Evolutionary conservation across 2,329 filamentous ascomycete genomes (phyloP).

Genomic region (Fusarium coicis): DNA sequence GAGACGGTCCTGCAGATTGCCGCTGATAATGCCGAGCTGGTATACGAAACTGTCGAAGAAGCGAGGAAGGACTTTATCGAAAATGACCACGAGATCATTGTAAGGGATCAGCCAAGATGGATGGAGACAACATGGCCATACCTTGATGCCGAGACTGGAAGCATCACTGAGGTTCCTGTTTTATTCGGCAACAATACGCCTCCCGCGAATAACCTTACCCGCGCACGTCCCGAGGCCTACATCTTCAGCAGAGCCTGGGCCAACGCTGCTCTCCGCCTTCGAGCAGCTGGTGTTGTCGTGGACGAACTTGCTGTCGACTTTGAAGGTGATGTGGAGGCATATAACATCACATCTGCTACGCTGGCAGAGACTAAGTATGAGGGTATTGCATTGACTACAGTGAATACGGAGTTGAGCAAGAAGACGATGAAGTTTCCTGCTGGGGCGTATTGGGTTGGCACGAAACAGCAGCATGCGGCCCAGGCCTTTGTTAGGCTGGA

Average conservation of each 20-base stretch:
- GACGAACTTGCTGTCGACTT: conserved; percentile 38
- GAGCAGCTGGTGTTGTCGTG: conserved; percentile 39
- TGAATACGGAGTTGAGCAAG: conserved; percentile 31
- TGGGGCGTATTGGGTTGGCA: conserved; percentile 47
- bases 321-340: conserved; percentile 42
- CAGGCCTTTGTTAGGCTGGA: conserved; percentile 46
- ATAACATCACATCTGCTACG: conserved; percentile 36
- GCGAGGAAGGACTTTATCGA: conserved; percentile 43
- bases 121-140: conserved; percentile 35
- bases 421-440: conserved; percentile 40
- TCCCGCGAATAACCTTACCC: conserved; percentile 43
- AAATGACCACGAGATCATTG: conserved; percentile 34
- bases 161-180: conserved; percentile 41
- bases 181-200: conserved; percentile 45
- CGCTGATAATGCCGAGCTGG: conserved; percentile 41
- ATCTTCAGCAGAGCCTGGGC: conserved; percentile 46
- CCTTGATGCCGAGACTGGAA: conserved; percentile 40
- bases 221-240: conserved; percentile 46
- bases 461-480: conserved; percentile 47
- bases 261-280: conserved; percentile 41
- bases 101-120: conserved; percentile 34
- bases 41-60: conserved; percentile 42
- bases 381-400: conserved; percentile 40
- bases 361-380: conserved; percentile 41
- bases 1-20: conserved; percentile 43